Base-by-base conservation (phyloP, 345 rosid genomes). In the Arabidopsis arenosa region DNA sequence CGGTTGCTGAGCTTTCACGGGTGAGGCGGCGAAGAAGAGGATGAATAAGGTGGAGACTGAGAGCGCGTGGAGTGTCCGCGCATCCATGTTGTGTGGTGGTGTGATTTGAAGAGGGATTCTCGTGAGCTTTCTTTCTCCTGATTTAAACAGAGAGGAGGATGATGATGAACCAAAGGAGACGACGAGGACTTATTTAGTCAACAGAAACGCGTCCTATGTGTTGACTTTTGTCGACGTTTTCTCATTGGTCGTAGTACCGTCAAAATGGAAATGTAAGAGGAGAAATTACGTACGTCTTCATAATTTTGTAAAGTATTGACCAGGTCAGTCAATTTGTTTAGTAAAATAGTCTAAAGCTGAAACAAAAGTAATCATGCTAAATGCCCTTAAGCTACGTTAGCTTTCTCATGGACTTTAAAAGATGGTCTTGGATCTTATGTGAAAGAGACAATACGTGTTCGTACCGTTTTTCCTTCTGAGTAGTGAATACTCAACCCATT, bases 1-100 rank as follows among this genome's bases (percentile, higher is more conserved):
- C 4, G 72, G 35, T 73, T 93, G 98, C 52, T 93, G 98, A 14
- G 79, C 85, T 1, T 36, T n/a, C 12, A 63, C 9, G 37, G 63
- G 77, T 33, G 55, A 62, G 5, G 55, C 18, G 7, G 40, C 10
- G 37, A 61, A n/a, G 55, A 78, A 17, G n/a, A 78, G 14, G 23
- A 78, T 52, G 12, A 64, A 56, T 12, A 72, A 41, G 6, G 56
- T 9, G 48, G 60, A 28, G 55, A 28, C 0, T 1, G 43, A 52
- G 32, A 66, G 49, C 59, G 69, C 58, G 69, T 72, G 69, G 63
- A 51, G 43, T 23, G 26, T 21, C 72, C 49, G 47, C 73, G 68
- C 36, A 59, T 58, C 69, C 77, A 66, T 72, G 57, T 9, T 26
- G n/a, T 49, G 23, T 54, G 9, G 56, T 60, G 48, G n/a, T n/a